Base-by-base conservation (phyloP, 1,139 yeast genomes). In the Lodderomyces pseudojiufengensis region DNA sequence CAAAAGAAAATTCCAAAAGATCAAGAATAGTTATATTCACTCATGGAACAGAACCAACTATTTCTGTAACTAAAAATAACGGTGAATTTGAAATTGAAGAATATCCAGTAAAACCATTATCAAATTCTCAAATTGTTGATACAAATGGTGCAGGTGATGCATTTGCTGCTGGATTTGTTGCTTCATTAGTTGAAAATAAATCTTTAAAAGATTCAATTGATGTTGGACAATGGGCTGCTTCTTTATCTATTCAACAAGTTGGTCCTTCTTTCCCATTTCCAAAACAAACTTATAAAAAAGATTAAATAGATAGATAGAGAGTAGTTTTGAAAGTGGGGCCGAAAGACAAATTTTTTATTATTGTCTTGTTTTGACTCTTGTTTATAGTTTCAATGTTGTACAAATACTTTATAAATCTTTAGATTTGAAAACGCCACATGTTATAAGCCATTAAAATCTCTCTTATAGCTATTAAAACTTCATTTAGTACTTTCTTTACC, bases 81-180 rank as follows among this genome's bases (percentile, higher is more conserved):
- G 75, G 73, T 41, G 57, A 71, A 30, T 74, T 61, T 51, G 62
- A 59, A 15, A 65, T 75, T 44, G 61, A 73, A 48, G 68, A 70
- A 51, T 79, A 63, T 71, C 73, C 84, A 36, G 96, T 92, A 38
- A 82, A 78, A 51, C 76, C 81, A 44, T 74, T 92, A 55, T 83
- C 77, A 32, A 55, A 76, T 32, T 65, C 73, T 35, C 71, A 83
- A 63, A 76, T 92, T 46, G 81, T 75, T 40, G 99, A 92, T 69
- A 86, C 97, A 58, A 92, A 92, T 67, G 98, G 98, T 71, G 98
- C 98, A 32, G 99, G 98, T 62, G 99, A 92, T 60, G 97, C 98
- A 16, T 92, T 92, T 59, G 98, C 97, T 42, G 95, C 95, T 57
- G 99, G 98, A 40, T 92, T 92, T 63, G 66, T 90, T 50, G 96